Base-by-base conservation (phyloP, 495 filamentous ascomycete genomes). In the Talaromyces stipitatus region DNA sequence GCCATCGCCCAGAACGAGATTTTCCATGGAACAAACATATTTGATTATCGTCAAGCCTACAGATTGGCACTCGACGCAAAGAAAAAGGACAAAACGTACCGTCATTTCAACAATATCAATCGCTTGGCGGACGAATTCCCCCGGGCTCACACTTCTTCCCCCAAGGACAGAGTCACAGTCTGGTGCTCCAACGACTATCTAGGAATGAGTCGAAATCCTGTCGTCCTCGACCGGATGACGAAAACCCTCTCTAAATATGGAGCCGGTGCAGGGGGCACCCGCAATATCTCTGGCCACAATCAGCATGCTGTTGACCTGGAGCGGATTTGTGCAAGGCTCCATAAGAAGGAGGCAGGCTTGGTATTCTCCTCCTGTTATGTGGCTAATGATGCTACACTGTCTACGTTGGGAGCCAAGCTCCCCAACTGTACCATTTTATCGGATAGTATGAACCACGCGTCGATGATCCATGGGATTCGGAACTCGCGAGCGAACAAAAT, bases 101-200 rank as follows among this genome's bases (percentile, higher is more conserved):
- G 94, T 63, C 97, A 98, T 78, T 98, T 98, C 83, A 98, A 98
- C 79, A 98, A 98, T 78, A 98, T 98, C 85, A 98, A 98, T 68
- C 90, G 94, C 20, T 79, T 98, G 57, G 94, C 95, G 56, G 86
- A 95, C 74, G 90, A 97, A 59, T 98, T 98, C 65, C 94, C 94
- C 22, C 89, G 88, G 33, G 94, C 94, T 16, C 94, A 98, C 70
- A 94, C 94, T 74, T 80, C 91, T 11, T 85, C 77, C 45, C 81
- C 81, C 62, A 87, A 95, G 60, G 89, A 96, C 60, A 82, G 83
- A 14, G 94, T 98, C 52, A 96, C 92, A 2, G 92, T 97, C 32
- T 98, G 95, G 94, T 98, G 94, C 78, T 95, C 92, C 62, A 98
- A 98, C 65, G 94, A 98, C 72, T 98, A 98, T 68, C 80, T 98